Evolutionary conservation across 805 yeast species (phyloP).

Genomic region (Candida nitratophila): DNA sequence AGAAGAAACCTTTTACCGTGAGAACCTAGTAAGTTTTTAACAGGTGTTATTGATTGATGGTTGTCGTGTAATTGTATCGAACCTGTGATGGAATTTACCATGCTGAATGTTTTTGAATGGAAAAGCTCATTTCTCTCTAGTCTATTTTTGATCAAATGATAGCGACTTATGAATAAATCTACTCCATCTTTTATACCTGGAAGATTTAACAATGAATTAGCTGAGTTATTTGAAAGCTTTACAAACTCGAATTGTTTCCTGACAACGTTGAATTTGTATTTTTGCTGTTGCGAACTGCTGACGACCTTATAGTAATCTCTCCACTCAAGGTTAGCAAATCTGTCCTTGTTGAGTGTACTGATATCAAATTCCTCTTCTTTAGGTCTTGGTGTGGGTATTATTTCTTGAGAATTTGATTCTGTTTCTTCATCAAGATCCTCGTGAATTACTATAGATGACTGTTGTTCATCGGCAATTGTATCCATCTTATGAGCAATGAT

Average conservation of each 20-base stretch:
- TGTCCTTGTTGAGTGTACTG: not conserved
- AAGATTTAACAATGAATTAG: slow-evolving; percentile 6
- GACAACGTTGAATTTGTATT: slow-evolving; percentile 50
- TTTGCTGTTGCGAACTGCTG: slow-evolving; percentile 58
- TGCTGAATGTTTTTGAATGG: slow-evolving; percentile 41
- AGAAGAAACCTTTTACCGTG: slow-evolving; percentile 69
- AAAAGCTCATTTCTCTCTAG: slow-evolving; percentile 70
- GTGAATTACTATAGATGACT: not conserved
- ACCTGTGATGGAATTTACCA: slow-evolving; percentile 36
- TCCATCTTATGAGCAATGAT: not conserved
- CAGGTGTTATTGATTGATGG: slow-evolving; percentile 44
- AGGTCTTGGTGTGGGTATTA: not conserved
- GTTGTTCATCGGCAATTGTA: not conserved
- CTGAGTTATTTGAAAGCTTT: not conserved
- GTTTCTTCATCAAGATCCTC: not conserved
- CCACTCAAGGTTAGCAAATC: slow-evolving; percentile 47
- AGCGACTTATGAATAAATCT: slow-evolving; percentile 46
- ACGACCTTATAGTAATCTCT: slow-evolving; percentile 61
- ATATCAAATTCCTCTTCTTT: slow-evolving; percentile 13
- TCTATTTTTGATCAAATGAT: slow-evolving; percentile 59
- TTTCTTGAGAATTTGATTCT: not conserved
- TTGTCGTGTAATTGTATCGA: slow-evolving; percentile 7
- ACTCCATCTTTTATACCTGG: slow-evolving; percentile 25
- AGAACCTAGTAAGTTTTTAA: slow-evolving; percentile 82
- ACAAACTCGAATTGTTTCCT: slow-evolving; percentile 54